Percentiles rank a stretch among this genome's conserved stretches.
These are phyloP conservation scores for Cicer bijugum DNA, from an alignment of 306 rosid genomes.

Conservation along the genomic window DNA sequence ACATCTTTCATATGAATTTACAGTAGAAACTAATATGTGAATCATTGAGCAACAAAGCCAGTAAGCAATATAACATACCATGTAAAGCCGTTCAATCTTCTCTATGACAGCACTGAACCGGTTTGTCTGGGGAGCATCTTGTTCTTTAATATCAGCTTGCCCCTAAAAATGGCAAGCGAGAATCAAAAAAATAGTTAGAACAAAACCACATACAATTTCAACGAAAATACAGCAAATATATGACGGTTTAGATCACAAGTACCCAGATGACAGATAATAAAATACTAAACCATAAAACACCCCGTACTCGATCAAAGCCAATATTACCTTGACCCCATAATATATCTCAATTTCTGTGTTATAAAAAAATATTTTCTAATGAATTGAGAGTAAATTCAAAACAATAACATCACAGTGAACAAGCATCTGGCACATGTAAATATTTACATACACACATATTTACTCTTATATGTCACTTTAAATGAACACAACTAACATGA, in stretches of 20 bases:
- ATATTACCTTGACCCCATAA: constrained; percentile 3
- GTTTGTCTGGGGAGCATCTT: constrained; percentile 71
- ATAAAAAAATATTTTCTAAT: neutral
- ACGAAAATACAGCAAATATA: neutral
- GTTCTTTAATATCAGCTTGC: constrained; percentile 63
- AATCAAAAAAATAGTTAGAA: constrained; percentile 30
- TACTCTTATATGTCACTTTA: neutral
- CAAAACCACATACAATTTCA: constrained; percentile 24
- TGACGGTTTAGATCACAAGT: constrained; percentile 12
- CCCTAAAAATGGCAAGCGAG: constrained; percentile 56
- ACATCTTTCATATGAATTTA: constrained; percentile 36
- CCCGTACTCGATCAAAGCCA: neutral
- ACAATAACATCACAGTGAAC: neutral
- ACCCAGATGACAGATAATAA: constrained; percentile 19
- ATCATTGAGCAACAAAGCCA: constrained; percentile 3
- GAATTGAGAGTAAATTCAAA: constrained; percentile 22
- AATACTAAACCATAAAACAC: constrained; percentile 1
- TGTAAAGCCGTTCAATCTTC: constrained; percentile 96
- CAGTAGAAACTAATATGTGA: constrained; percentile 22
- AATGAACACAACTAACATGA: constrained; percentile 5
- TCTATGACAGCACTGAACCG: constrained; percentile 97
- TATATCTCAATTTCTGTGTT: constrained; percentile 41
- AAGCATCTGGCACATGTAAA: too few relatives aligned
- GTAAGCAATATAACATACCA: constrained; percentile 54
- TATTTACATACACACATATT: too few relatives aligned